These are phyloP conservation scores for Magnolia sinica DNA, from an alignment of 164 flowering plant species.

Conservation along the genomic window DNA sequence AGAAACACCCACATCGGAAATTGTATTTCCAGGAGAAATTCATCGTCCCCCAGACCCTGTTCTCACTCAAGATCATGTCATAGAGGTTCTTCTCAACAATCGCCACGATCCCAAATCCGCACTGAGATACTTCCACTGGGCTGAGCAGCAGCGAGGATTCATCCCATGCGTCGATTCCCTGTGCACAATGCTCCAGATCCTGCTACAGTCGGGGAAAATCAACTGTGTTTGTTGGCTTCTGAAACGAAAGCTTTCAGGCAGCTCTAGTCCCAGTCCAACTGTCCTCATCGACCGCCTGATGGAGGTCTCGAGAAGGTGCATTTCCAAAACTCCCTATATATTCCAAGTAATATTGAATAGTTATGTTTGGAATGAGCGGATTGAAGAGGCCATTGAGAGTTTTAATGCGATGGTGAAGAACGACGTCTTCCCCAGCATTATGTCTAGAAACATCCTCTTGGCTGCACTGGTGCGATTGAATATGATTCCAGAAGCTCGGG, in stretches of 20 bases:
- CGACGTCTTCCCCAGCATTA: slow-evolving; percentile 29
- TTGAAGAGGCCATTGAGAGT: slow-evolving; percentile 49
- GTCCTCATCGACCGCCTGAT: slow-evolving; percentile 35
- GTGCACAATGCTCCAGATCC: slow-evolving; percentile 53
- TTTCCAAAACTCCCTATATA: slow-evolving; percentile 24
- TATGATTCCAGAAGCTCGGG: slow-evolving; percentile 31
- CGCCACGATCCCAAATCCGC: slow-evolving; percentile 38
- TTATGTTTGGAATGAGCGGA: slow-evolving; percentile 31
- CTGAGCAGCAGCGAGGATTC: slow-evolving; percentile 32
- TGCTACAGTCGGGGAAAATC: slow-evolving; percentile 16
- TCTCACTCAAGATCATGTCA: slow-evolving; percentile 23
- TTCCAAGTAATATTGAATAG: slow-evolving; percentile 46
- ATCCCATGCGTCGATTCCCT: slow-evolving; percentile 30
- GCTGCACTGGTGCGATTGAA: slow-evolving; percentile 36
- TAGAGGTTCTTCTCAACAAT: slow-evolving; percentile 35
- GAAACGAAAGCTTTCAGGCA: slow-evolving; percentile 22
- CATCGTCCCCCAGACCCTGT: background rate
- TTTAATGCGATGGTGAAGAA: slow-evolving; percentile 33
- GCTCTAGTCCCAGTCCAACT: slow-evolving; percentile 19
- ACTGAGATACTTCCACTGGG: slow-evolving; percentile 33
- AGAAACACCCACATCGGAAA: slow-evolving; percentile 5
- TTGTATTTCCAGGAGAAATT: slow-evolving; percentile 4
- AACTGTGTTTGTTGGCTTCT: slow-evolving; percentile 26
- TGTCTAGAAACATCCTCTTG: slow-evolving; percentile 36
- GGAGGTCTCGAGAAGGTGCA: slow-evolving; percentile 30